These are phyloP conservation scores for Eragrostis tef DNA, from an alignment of 202 grass and related monocot species.

Conservation along the genomic window DNA sequence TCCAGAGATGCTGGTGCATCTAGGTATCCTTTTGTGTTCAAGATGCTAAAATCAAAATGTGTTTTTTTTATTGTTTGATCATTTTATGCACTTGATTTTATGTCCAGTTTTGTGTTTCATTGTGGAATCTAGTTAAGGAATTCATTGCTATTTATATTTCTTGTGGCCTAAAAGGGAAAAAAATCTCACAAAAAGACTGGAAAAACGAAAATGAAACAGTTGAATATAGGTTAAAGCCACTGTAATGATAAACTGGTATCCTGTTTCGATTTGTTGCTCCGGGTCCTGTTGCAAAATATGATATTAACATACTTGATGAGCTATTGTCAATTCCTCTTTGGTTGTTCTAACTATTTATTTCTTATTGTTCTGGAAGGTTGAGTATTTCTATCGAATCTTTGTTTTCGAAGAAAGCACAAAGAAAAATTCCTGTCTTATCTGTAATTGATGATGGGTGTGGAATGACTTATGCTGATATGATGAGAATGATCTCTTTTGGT, in stretches of 20 bases:
- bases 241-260: background rate
- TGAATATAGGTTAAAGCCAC: background rate
- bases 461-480: constrained; percentile 70
- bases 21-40: constrained; percentile 52
- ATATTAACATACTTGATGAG: constrained; percentile 30
- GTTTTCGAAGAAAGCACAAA: constrained; percentile 71
- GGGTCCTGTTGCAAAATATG: constrained; percentile 28
- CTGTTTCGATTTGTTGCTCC: constrained; percentile 34
- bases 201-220: background rate
- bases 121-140: constrained; percentile 20
- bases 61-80: background rate
- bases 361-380: constrained; percentile 60
- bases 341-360: background rate
- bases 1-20: constrained; percentile 80
- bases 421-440: constrained; percentile 74
- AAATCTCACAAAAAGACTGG: no score
- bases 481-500: constrained; percentile 91
- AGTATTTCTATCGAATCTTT: constrained; percentile 64
- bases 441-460: constrained; percentile 84
- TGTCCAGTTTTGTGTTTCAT: background rate
- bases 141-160: background rate
- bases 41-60: constrained; percentile 2
- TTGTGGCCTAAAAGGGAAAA: no score
- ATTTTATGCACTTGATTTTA: background rate
- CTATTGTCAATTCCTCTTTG: constrained; percentile 7